Evolutionary conservation across 352 stramenopile genomes (phyloP), one percentile per base, ranked within the genome.

Genomic region (Phytophthora colocasiae): DNA sequence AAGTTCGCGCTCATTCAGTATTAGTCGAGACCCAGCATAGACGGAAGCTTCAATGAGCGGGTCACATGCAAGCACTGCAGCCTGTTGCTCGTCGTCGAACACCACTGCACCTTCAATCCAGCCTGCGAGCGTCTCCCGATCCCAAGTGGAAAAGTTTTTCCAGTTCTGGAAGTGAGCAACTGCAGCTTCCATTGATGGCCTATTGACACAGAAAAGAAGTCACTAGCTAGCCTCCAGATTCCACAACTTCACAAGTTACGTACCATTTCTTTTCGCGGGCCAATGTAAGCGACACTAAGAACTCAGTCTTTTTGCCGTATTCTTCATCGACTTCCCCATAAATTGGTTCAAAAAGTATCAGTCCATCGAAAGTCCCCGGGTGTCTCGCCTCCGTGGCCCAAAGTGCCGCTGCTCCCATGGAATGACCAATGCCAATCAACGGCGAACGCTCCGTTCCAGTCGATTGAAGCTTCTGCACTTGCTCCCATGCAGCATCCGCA

Each of bases 321-420:
- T 51, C 57, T 0, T 49, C 47, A 3, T 62, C 62, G 6, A 63
- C 7, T 12, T 68, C 63, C 17, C 66, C 71, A 24, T 73, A 85
- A 34, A 83, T 77, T 17, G 77, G 77, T 41, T 86, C 77, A 19
- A 86, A 83, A 4, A 86, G 61, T 6, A 81, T 63, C 9, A 86
- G 63, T 1, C 63, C 69, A 47, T 86, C 71, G 45, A 86, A 86
- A 6, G 72, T 82, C 31, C 75, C 77, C 0, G 77, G 77, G 58
- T 81, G 49, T 40, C 32, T 59, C 27, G 64, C 73, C 47, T 86
- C 77, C 8, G 71, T 69, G 14, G 63, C 58, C 77, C 74, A 83
- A 2, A 86, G 53, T 36, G 72, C 59, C 6, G 70, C 60, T 2
- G 71, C 77, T 4, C 76, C 76, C 76, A 85, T 85, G 11, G 76